These are phyloP conservation scores for Chlamydomonas sphaeroides DNA, from an alignment of 139 green algal genomes.

Conservation along the genomic window DNA sequence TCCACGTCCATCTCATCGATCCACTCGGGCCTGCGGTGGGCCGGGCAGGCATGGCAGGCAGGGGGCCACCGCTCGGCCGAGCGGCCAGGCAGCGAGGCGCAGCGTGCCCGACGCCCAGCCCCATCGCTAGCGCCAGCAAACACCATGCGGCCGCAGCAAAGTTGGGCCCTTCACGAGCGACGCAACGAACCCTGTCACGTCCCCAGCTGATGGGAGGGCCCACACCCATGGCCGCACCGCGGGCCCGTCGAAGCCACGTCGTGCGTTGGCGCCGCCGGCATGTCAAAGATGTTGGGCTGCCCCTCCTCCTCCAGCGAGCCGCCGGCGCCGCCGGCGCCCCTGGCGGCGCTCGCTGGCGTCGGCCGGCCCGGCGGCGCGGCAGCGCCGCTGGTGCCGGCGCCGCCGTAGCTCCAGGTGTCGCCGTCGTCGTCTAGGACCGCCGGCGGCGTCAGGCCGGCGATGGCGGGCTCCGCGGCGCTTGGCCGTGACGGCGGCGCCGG, in stretches of 20 bases:
- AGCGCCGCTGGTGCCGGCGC: neutral
- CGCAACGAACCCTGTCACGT: neutral
- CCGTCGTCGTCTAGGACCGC: neutral
- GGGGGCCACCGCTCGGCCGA: neutral
- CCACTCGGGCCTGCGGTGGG: conserved; percentile 8
- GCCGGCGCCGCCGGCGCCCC: neutral
- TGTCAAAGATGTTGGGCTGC: conserved; percentile 29
- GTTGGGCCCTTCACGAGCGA: no score
- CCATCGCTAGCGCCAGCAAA: neutral
- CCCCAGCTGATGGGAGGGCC: neutral
- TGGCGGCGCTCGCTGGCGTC: neutral
- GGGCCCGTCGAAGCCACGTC: conserved; percentile 15
- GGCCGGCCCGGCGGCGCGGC: no score
- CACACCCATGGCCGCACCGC: neutral
- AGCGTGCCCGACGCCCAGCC: neutral
- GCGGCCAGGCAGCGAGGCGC: neutral
- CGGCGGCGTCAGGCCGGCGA: conserved; percentile 11
- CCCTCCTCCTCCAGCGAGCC: neutral
- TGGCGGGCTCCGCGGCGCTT: neutral
- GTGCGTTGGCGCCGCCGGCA: conserved; percentile 27
- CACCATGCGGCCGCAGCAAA: neutral
- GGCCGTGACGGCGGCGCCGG: no score
- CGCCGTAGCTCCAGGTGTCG: conserved; percentile 30
- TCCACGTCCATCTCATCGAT: conserved; percentile 7
- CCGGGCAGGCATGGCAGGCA: neutral